A percentile compares a stretch with the other conserved stretches of the same genome.
Conservation (phyloP, 495 filamentous ascomycete species). For the Bryoglossum gracile region DNA sequence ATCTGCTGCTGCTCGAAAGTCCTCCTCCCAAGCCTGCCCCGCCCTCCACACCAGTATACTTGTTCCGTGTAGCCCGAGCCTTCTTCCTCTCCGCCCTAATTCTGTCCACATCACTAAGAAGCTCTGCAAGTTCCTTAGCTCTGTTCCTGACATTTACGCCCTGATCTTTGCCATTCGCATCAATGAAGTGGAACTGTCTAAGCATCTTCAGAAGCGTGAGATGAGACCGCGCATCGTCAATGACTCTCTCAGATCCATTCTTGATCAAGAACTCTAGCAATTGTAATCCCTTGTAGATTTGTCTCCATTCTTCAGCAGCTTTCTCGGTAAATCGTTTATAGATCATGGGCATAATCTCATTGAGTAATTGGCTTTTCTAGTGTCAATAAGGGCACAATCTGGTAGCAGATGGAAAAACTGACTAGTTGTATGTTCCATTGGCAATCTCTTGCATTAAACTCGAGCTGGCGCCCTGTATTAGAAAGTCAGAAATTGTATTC, state of each 20-base stretch:
- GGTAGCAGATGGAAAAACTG: constrained; percentile 33
- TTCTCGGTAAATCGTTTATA: constrained; percentile 99
- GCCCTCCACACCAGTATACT: constrained; percentile 91
- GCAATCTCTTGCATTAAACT: constrained; percentile 82
- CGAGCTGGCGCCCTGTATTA: constrained; percentile 21
- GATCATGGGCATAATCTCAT: constrained; percentile 99
- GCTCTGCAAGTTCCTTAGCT: constrained; percentile 88
- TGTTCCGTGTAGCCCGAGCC: constrained; percentile 78
- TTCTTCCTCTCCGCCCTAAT: constrained; percentile 95
- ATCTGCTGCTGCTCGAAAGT: constrained; percentile 51
- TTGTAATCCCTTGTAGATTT: constrained; percentile 98
- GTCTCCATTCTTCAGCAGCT: constrained; percentile 94
- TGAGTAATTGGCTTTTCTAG: constrained; percentile 72
- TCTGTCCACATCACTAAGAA: constrained; percentile 86
- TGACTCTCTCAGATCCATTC: constrained; percentile 95
- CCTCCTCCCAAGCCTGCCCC: constrained; percentile 51
- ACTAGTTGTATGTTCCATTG: constrained; percentile 98
- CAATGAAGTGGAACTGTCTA: constrained; percentile 96
- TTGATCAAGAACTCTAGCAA: constrained; percentile 96
- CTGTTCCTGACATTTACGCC: constrained; percentile 96
- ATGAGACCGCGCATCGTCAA: constrained; percentile 94
- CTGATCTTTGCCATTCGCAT: constrained; percentile 94
- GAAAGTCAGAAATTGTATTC: constrained; percentile 2
- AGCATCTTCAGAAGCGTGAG: constrained; percentile 96
- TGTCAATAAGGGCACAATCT: constrained; percentile 5